Base-by-base conservation (phyloP, 371 early-diverging fungal species). In the Homolaphlyctis polyrhiza region DNA sequence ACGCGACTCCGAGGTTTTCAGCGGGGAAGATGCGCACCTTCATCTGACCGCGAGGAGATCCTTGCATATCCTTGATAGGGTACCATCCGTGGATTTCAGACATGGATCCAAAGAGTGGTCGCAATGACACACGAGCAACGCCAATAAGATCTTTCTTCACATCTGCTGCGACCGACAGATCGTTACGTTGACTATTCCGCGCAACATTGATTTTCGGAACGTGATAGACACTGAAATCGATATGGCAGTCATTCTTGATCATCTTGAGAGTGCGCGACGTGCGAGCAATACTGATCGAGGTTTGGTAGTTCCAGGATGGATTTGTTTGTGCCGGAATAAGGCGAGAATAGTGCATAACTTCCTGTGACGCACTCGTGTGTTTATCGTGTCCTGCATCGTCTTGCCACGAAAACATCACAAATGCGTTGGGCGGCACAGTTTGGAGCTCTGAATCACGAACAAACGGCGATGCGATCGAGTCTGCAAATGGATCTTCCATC, bases 31-130 rank as follows among this genome's bases (percentile, higher is more conserved):
- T 57, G 21, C 55, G 62, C 21, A 70, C 52, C 8, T 70, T 49
- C 13, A 73, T 43, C 51, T 73, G 73, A 11, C 69, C 72, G 11
- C 66, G 23, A 5, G 47, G 28, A 13, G 32, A 8, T 13, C 35
- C 59, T 1, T 43, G 63, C 2, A 59, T 66, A 21, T 62, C 62
- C 35, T 36, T 18, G 14, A 74, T 36, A 47, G 58, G 69, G 60
- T 69, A 71, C 74, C 74, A 74, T 18, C 71, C 74, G 39, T 62
- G 28, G 1, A 74, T 60, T 39, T 70, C 71, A 39, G 25, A 33
- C n/a, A 68, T 54, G 5, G 70, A 70, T 11, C 65, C 64, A 63
- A 74, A 69, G 30, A 74, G 47, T 1, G 69, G 66, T 2, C 35
- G 51, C 13, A 74, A 39, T 27, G 68, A 69, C 16, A 74, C 65